Evolutionary conservation across 345 rosid species (phyloP).

Genomic region (Excoecaria cochinchinensis): DNA sequence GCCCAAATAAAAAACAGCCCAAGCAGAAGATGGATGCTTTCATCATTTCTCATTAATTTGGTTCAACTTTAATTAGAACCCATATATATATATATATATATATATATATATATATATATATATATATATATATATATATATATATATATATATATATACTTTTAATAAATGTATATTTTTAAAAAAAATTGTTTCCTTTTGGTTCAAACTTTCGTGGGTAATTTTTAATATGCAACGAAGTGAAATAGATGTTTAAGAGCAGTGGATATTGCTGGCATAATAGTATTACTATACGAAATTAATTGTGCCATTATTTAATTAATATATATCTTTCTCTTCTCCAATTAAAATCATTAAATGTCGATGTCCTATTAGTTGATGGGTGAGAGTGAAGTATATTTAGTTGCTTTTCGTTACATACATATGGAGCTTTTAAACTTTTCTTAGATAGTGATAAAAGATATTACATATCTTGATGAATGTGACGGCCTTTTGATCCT

Average conservation of each 20-base stretch:
- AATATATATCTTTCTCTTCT: background rate
- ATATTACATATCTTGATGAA: too few relatives aligned
- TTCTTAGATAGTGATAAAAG: too few relatives aligned
- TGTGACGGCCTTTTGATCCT: too few relatives aligned
- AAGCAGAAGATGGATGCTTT: constrained; percentile 7
- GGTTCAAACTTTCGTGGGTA: background rate
- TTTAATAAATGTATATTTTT: too few relatives aligned
- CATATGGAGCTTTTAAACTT: too few relatives aligned
- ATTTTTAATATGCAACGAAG: background rate
- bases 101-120: too few relatives aligned
- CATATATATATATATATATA: too few relatives aligned
- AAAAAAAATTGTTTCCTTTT: background rate
- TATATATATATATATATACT: too few relatives aligned
- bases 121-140: too few relatives aligned
- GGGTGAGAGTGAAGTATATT: background rate
- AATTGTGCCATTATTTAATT: too few relatives aligned
- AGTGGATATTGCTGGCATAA: constrained; percentile 26
- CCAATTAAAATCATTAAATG: background rate
- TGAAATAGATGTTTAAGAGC: background rate
- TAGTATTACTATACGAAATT: background rate
- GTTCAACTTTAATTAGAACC: background rate
- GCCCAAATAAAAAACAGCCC: background rate
- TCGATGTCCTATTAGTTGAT: background rate
- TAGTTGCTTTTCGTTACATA: too few relatives aligned
- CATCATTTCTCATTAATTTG: constrained; percentile 15